These are phyloP conservation scores for Silene noctiflora DNA, from an alignment of 179 eudicot genomes.

Conservation along the genomic window DNA sequence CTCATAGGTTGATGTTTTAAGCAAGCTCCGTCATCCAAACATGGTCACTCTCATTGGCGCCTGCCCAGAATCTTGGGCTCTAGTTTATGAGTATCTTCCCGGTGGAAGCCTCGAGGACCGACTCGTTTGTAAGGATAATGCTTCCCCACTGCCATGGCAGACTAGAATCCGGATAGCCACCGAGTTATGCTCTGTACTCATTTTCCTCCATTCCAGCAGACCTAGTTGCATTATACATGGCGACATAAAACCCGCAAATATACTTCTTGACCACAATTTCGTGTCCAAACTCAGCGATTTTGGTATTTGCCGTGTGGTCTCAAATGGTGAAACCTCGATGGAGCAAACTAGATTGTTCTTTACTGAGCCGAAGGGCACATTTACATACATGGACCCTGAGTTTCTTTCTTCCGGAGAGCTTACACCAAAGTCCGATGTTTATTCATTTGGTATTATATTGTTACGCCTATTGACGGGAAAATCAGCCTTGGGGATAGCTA, in stretches of 20 bases:
- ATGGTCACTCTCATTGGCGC: conserved; percentile 72
- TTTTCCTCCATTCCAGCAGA: conserved; percentile 62
- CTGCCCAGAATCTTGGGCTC: conserved; percentile 62
- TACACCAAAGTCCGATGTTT: conserved; percentile 63
- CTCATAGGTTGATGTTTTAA: conserved; percentile 78
- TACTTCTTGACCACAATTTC: conserved; percentile 61
- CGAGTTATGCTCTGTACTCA: conserved; percentile 74
- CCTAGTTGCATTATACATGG: conserved; percentile 65
- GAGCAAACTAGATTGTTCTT: conserved; percentile 27
- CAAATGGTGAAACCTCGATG: conserved; percentile 19
- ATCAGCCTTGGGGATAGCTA: conserved; percentile 52
- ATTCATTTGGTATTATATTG: conserved; percentile 66
- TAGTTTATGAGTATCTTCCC: conserved; percentile 72
- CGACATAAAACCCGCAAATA: conserved; percentile 61
- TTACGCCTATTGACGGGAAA: conserved; percentile 67
- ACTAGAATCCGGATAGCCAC: conserved; percentile 71
- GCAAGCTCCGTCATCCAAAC: conserved; percentile 78
- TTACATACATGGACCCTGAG: conserved; percentile 64
- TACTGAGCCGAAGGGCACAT: conserved; percentile 62
- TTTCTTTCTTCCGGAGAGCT: conserved; percentile 59
- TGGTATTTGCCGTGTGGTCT: conserved; percentile 56
- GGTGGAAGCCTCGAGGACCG: conserved; percentile 92
- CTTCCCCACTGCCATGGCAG: conserved; percentile 72
- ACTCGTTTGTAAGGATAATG: conserved; percentile 62
- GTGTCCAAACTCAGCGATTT: conserved; percentile 71